Evolutionary conservation across 1,284 basidiomycete genomes (phyloP).

Genomic region (Xerocomus minutiporus): DNA sequence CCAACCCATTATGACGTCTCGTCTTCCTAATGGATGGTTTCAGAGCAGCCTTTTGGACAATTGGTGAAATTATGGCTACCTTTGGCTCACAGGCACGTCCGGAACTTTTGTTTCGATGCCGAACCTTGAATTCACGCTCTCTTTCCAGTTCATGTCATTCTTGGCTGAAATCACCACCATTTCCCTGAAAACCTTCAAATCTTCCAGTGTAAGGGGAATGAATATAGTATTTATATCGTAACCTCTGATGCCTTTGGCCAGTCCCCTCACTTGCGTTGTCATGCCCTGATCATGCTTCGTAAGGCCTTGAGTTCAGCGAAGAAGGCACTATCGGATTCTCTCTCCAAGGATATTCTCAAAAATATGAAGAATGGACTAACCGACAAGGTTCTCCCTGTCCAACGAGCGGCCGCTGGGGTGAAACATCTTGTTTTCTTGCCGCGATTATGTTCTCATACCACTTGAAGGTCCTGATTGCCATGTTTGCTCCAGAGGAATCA

Average conservation of each 20-base stretch:
- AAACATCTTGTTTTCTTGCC: slow-evolving; percentile 14
- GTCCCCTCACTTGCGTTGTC: slow-evolving; percentile 78
- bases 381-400: slow-evolving; percentile 85
- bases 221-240: background rate
- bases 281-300: slow-evolving; percentile 73
- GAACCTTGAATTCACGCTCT: background rate
- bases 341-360: slow-evolving; percentile 82
- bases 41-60: slow-evolving; percentile 74
- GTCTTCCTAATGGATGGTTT: slow-evolving; percentile 6
- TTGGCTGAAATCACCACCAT: slow-evolving; percentile 78
- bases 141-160: slow-evolving; percentile 83
- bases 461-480: slow-evolving; percentile 56
- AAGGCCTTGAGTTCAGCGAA: slow-evolving; percentile 78
- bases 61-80: slow-evolving; percentile 83
- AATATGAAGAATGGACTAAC: slow-evolving; percentile 70
- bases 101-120: background rate
- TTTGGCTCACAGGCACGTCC: slow-evolving; percentile 75
- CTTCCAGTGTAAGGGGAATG: slow-evolving; percentile 55
- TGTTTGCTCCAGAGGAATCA: slow-evolving; percentile 58
- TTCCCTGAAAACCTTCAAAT: slow-evolving; percentile 63
- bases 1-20: slow-evolving; percentile 5
- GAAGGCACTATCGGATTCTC: slow-evolving; percentile 76
- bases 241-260: slow-evolving; percentile 28
- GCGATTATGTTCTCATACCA: slow-evolving; percentile 8
- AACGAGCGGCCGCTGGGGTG: slow-evolving; percentile 81